Conservation (phyloP, 345 rosid genomes). For the Cardamine resedifolia region DNA sequence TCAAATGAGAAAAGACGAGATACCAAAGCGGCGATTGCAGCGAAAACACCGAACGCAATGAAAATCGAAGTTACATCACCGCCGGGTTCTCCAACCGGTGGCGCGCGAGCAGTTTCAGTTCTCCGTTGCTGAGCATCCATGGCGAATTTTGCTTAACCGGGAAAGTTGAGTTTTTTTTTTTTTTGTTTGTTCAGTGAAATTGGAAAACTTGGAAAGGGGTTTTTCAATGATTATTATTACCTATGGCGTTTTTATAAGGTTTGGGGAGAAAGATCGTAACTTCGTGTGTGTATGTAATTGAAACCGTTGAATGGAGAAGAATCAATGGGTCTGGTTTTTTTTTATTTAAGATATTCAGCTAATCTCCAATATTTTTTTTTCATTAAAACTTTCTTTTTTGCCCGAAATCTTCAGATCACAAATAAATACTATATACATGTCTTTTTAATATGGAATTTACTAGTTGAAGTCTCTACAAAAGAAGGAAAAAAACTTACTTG, state of each 20-base stretch:
- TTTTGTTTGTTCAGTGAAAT: not conserved
- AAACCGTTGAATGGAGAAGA: slow-evolving; percentile 7
- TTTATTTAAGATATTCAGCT: not conserved
- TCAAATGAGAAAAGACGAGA: not conserved
- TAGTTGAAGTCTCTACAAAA: no score
- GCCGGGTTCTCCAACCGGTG: slow-evolving; percentile 28
- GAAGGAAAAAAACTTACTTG: no score
- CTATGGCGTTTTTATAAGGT: not conserved
- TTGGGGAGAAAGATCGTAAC: not conserved
- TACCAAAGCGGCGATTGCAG: slow-evolving; percentile 50
- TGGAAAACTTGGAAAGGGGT: slow-evolving; percentile 20
- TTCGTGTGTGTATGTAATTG: not conserved
- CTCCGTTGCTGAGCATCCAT: slow-evolving; percentile 55
- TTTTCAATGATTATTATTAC: not conserved
- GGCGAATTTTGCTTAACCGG: slow-evolving; percentile 24
- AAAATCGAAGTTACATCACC: slow-evolving; percentile 37
- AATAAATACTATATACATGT: not conserved
- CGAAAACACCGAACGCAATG: slow-evolving; percentile 42
- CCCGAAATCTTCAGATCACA: not conserved
- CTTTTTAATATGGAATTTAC: no score
- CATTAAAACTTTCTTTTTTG: not conserved
- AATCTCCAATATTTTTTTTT: not conserved
- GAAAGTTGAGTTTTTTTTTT: not conserved
- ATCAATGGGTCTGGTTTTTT: not conserved
- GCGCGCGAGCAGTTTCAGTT: slow-evolving; percentile 35